Evolutionary conservation across 257 asterid species (phyloP), one percentile per base, ranked within the genome.

Genomic region (Solanum sejunctum): DNA sequence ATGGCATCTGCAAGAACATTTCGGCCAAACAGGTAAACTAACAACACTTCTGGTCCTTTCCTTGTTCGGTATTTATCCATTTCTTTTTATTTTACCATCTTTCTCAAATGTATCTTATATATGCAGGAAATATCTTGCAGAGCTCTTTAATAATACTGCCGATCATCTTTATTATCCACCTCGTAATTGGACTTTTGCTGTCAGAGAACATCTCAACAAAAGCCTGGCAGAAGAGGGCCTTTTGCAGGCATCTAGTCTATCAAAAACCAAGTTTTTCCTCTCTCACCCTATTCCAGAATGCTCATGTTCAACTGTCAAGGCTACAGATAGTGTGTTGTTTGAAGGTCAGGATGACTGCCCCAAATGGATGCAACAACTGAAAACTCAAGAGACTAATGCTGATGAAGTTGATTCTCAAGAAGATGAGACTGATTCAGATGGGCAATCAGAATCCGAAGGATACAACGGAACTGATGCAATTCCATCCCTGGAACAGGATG

Each of bases 271-370:
- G 87, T 91, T 91, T 4, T 97, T 95, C 89, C 98, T 95, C 73
- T 94, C 99, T 79, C 96, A 95, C 87, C 99, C 99, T 67, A 85
- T 95, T 71, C 99, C 95, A 1, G 98, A 95, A 87, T 95, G 99
- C 87, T 92, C 92, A 9, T 97, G 99, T 85, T 85, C 93, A 81
- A 86, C 93, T 67, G 80, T 84, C 72, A 91, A 88, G 88, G 82
- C 87, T 70, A 87, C 90, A 70, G 96, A 92, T 82, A 86, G 87
- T 36, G 47, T 26, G 78, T 77, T 95, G 52, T 92, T 89, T 47
- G 87, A 86, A 84, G 91, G 87, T 43, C 93, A 85, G 64, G 94
- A 90, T 8, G 92, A 92, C 88, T 97, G 99, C 89, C 99, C 99
- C 28, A 86, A 75, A 61, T 92, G 87, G 86, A 72, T 94, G 86